Conservation (phyloP, 23 red algal species). For the Cyanidioschyzon merolae region DNA sequence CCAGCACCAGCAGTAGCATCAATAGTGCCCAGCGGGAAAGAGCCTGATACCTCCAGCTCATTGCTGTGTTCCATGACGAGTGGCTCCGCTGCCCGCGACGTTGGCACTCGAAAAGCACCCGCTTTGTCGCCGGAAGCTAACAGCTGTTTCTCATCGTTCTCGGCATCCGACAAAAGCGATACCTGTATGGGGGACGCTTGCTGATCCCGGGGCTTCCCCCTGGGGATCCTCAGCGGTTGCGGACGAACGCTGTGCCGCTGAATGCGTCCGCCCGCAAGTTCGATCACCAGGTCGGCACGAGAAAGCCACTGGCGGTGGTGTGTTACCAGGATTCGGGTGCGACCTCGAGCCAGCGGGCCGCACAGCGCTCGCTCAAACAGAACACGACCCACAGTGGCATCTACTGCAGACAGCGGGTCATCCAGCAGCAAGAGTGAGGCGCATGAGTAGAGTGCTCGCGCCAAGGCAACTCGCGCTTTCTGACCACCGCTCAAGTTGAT, state of each 20-base stretch:
- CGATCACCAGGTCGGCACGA: slow-evolving; percentile 10
- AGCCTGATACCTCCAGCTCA: not conserved
- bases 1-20: not conserved
- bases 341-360: slow-evolving; percentile 20
- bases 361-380: slow-evolving; percentile 33
- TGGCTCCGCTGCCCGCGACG: too few species aligned
- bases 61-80: not conserved
- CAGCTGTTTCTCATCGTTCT: not conserved
- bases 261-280: slow-evolving; percentile 1
- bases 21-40: not conserved
- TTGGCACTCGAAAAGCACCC: too few species aligned
- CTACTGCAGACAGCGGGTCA: slow-evolving; percentile 66
- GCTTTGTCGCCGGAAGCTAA: not conserved
- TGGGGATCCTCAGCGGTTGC: not conserved
- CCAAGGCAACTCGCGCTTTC: slow-evolving; percentile 61
- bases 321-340: slow-evolving; percentile 47
- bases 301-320: slow-evolving; percentile 37
- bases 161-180: not conserved
- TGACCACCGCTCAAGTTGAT: slow-evolving; percentile 76
- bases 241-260: not conserved
- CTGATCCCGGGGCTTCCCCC: not conserved
- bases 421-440: slow-evolving; percentile 53
- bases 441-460: slow-evolving; percentile 40
- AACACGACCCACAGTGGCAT: slow-evolving; percentile 28
- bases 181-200: not conserved